Conservation (phyloP, 371 early-diverging fungal species). For the Actinomucor elegans region DNA sequence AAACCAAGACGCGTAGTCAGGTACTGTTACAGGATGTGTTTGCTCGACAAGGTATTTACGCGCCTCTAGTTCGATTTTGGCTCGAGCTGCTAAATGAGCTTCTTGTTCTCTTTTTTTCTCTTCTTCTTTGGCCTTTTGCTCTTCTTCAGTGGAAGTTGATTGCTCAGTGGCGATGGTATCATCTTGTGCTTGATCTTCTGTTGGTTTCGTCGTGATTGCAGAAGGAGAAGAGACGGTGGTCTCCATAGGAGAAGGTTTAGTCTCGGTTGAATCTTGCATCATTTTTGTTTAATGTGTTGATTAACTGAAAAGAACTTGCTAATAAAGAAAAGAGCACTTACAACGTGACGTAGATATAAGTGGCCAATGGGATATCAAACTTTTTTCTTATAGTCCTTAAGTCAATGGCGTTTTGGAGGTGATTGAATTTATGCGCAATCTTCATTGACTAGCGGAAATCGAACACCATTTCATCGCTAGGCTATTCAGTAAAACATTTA, state of each 20-base stretch:
- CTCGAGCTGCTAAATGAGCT: slow-evolving; percentile 15
- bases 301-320: no score
- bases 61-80: slow-evolving; percentile 66
- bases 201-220: neutral
- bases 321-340: no score
- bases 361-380: no score
- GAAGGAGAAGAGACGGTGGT: neutral
- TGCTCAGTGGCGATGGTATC: neutral
- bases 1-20: slow-evolving; percentile 96
- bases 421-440: no score
- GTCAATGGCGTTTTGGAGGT: no score
- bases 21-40: slow-evolving; percentile 74
- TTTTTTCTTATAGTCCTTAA: no score
- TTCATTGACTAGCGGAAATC: no score
- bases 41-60: slow-evolving; percentile 71
- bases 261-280: no score
- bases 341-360: no score
- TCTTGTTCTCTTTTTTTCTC: neutral
- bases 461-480: no score
- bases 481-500: no score
- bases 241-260: slow-evolving; percentile 1
- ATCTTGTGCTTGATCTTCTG: neutral
- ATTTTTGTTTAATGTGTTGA: no score
- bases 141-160: neutral
- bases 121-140: slow-evolving; percentile 6